Percentiles rank a stretch among this genome's conserved stretches.
Conservation (phyloP, 768 basidiomycete genomes). For the Leccinum subgranulosum region DNA sequence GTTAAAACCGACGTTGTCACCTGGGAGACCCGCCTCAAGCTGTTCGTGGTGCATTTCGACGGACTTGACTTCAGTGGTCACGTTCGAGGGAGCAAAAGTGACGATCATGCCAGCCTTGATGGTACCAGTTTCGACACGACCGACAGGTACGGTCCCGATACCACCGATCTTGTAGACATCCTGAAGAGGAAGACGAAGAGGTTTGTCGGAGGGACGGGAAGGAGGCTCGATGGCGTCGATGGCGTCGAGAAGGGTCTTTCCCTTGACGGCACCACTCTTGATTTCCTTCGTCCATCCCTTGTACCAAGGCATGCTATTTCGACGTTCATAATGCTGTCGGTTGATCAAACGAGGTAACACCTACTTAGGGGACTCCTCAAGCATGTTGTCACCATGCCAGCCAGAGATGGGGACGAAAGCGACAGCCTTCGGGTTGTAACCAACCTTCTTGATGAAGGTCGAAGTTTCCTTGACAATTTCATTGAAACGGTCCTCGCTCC, state of each 20-base stretch:
- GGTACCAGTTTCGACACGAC: conserved; percentile 99
- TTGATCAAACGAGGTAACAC: conserved; percentile 23
- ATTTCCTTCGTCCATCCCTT: conserved; percentile 99
- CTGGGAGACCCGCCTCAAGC: conserved; percentile 89
- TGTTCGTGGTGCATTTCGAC: conserved; percentile 99
- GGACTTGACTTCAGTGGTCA: conserved; percentile 99
- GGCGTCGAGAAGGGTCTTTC: conserved; percentile 99
- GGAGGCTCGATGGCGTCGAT: conserved; percentile 99
- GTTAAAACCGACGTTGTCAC: conserved; percentile 99
- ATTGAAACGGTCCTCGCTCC: conserved; percentile 99
- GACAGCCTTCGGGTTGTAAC: conserved; percentile 98
- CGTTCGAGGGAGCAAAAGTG: conserved; percentile 93
- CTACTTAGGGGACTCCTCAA: conserved; percentile 95
- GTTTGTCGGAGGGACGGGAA: conserved; percentile 95
- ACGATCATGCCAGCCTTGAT: conserved; percentile 99
- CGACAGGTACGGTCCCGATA: conserved; percentile 99
- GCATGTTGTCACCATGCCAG: conserved; percentile 99
- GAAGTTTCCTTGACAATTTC: conserved; percentile 99
- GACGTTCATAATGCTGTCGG: conserved; percentile 15
- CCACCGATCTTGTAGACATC: conserved; percentile 99
- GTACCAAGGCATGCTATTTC: conserved; percentile 93
- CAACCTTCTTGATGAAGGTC: conserved; percentile 99
- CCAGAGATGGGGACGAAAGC: conserved; percentile 99
- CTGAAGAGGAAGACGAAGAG: conserved; percentile 99
- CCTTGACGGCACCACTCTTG: conserved; percentile 91